Evolutionary conservation across 768 basidiomycete species (phyloP).

Genomic region (Lentinula aciculospora): DNA sequence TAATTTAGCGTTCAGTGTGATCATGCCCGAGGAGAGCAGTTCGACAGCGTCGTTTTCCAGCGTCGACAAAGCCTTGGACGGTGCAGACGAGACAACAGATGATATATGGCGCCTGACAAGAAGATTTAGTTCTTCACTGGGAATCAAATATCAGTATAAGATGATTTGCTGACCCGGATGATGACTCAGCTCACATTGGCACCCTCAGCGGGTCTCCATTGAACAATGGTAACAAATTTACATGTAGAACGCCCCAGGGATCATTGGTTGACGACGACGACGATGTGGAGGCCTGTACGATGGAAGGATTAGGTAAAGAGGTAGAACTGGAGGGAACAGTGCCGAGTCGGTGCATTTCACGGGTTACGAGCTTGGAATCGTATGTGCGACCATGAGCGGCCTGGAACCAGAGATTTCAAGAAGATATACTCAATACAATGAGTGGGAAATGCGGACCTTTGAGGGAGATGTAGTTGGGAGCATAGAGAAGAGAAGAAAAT

Average conservation of each 20-base stretch:
- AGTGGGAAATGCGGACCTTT: conserved; percentile 28
- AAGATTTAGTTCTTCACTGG: conserved; percentile 81
- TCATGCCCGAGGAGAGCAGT: conserved; percentile 83
- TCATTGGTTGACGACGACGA: conserved; percentile 37
- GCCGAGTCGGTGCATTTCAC: conserved; percentile 83
- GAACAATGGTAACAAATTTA: conserved; percentile 87
- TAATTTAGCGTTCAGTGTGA: conserved; percentile 85
- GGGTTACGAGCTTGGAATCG: conserved; percentile 73
- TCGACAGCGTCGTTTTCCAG: conserved; percentile 79
- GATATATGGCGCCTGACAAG: conserved; percentile 78
- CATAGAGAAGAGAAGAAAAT: conserved; percentile 22
- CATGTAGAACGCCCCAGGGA: conserved; percentile 81
- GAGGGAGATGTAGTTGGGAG: conserved; percentile 35
- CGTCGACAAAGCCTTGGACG: conserved; percentile 65
- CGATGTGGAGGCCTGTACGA: conserved; percentile 31
- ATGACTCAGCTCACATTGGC: conserved; percentile 57
- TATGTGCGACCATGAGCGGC: conserved; percentile 66
- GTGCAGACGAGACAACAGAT: conserved; percentile 63
- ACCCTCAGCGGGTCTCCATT: conserved; percentile 83
- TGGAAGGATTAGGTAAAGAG: conserved; percentile 30
- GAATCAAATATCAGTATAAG: conserved; percentile 8
- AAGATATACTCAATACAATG: conserved; percentile 7
- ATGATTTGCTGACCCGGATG: not conserved
- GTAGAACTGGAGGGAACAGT: conserved; percentile 42
- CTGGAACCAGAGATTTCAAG: conserved; percentile 19